A percentile compares a stretch with the other conserved stretches of the same genome.
These are phyloP conservation scores for Macrolepiota albuminosa DNA, from an alignment of 768 basidiomycete species.

Conservation along the genomic window DNA sequence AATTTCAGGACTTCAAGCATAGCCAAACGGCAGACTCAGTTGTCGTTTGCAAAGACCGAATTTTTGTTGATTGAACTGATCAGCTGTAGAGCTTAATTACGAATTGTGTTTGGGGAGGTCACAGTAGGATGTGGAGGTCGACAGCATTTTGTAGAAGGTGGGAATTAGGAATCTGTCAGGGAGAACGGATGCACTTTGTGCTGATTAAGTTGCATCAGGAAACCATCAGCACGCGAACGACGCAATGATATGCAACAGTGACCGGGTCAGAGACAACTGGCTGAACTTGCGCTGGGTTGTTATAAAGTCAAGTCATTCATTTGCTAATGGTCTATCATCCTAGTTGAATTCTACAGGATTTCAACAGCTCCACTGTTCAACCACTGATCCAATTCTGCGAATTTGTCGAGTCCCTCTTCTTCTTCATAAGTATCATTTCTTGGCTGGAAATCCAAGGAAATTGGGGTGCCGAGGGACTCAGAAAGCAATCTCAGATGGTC, in stretches of 20 bases:
- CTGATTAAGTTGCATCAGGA: slow-evolving; percentile 25
- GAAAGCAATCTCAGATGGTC: not conserved
- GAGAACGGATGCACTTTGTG: slow-evolving; percentile 51
- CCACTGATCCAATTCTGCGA: slow-evolving; percentile 68
- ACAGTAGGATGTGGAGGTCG: slow-evolving; percentile 66
- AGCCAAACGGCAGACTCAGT: slow-evolving; percentile 58
- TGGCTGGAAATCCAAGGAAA: too few species aligned
- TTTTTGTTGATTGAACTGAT: slow-evolving; percentile 51
- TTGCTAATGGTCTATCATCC: slow-evolving; percentile 1
- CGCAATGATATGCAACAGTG: slow-evolving; percentile 33
- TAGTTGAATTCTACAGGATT: slow-evolving; percentile 28
- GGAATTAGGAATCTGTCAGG: slow-evolving; percentile 56
- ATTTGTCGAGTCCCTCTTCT: slow-evolving; percentile 36
- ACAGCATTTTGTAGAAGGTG: slow-evolving; percentile 55
- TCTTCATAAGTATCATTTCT: slow-evolving; percentile 1
- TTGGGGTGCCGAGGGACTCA: not conserved
- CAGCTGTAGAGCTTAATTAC: slow-evolving; percentile 50
- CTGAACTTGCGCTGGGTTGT: slow-evolving; percentile 68
- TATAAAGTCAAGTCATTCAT: slow-evolving; percentile 33
- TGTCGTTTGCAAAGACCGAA: slow-evolving; percentile 46
- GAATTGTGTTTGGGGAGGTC: slow-evolving; percentile 40
- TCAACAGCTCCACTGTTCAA: slow-evolving; percentile 60
- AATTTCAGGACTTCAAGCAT: slow-evolving; percentile 62
- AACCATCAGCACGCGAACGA: not conserved
- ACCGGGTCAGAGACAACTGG: slow-evolving; percentile 75